phyloP scores from a whole-genome alignment of 1,139 yeast species.

The Diutina neorugosa region DNA sequence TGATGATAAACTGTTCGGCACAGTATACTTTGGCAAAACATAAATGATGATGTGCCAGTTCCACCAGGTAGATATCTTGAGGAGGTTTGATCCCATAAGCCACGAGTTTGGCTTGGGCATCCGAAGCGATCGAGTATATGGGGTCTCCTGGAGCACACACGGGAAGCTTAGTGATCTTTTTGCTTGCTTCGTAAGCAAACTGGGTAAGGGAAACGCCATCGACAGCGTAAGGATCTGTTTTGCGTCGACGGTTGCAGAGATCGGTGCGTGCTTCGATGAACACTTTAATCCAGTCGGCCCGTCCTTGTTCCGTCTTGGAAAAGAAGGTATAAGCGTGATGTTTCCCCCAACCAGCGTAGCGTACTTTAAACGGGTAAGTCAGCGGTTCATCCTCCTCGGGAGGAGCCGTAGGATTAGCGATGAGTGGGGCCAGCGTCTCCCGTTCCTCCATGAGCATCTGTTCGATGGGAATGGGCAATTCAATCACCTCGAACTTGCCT shows the following conservation, averaged over 20 bases:
- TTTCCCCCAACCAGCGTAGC: constrained; percentile 35
- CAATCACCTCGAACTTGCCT: constrained; percentile 28
- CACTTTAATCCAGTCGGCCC: constrained; percentile 48
- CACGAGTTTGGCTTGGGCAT: not conserved
- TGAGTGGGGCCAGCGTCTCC: constrained; percentile 11
- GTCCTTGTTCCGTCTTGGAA: constrained; percentile 40
- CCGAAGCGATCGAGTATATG: not conserved
- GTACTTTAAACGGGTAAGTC: constrained; percentile 24
- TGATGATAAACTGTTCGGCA: constrained; percentile 16
- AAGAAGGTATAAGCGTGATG: constrained; percentile 41
- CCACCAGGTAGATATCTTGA: constrained; percentile 1
- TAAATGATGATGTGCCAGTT: not conserved
- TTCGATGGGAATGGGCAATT: constrained; percentile 51
- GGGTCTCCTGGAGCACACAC: constrained; percentile 18
- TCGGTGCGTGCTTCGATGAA: constrained; percentile 44
- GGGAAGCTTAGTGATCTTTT: constrained; percentile 45
- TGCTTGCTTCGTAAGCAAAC: constrained; percentile 52
- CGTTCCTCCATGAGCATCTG: constrained; percentile 42
- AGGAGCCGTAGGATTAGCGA: constrained; percentile 12
- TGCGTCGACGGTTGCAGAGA: constrained; percentile 31
- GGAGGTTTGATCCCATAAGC: not conserved
- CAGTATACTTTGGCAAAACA: constrained; percentile 16
- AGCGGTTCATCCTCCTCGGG: constrained; percentile 23
- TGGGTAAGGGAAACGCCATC: constrained; percentile 43
- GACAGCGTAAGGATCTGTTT: constrained; percentile 44